Base-by-base conservation (phyloP, 805 yeast genomes). In the Novakomyces olei region DNA sequence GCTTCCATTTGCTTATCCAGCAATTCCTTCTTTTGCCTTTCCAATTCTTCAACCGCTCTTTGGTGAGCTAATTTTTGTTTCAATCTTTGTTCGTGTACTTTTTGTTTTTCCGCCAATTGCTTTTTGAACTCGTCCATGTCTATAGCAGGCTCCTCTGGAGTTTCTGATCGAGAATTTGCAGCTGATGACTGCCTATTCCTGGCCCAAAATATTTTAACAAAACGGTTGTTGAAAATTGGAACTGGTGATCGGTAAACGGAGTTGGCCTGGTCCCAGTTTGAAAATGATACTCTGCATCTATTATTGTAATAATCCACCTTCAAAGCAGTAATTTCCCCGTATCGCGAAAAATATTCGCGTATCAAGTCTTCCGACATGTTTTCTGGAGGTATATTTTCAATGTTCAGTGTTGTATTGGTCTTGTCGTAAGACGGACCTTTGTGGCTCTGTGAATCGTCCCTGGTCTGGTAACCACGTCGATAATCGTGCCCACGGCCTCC, bases 181-280 rank as follows among this genome's bases (percentile, higher is more conserved):
- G 17, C 18, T 10, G 30, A 15, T 19, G 40, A 38, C 23, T 43
- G 40, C 27, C 36, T 33, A 7, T 41, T 37, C 28, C 38, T 40
- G 16, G 53, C 51, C 58, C 61, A 63, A 43, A 45, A 61, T 26
- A 63, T 55, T 43, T 63, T 63, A 38, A 63, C 55, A 37, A 62
- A 61, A 33, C 69, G 54, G 48, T 63, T 63, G 34, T 54, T 57
- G 39, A 63, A 63, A 10, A 63, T 54, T 4, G 67, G 60, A 3
- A 45, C 51, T 1, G 67, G 63, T 19, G 53, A 49, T 4, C 42
- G 30, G 57, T 62, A 63, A 1, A 68, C 69, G 5, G 41, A 47
- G 6, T 42, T 45, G 2, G 69, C 68, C 37, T 47, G 41, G 18
- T 47, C 53, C 29, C 53, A 57, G 10, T 46, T 42, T 5, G 38